phyloP scores from a whole-genome alignment of 2,329 filamentous ascomycete genomes.

The Diaporthe sp. region DNA sequence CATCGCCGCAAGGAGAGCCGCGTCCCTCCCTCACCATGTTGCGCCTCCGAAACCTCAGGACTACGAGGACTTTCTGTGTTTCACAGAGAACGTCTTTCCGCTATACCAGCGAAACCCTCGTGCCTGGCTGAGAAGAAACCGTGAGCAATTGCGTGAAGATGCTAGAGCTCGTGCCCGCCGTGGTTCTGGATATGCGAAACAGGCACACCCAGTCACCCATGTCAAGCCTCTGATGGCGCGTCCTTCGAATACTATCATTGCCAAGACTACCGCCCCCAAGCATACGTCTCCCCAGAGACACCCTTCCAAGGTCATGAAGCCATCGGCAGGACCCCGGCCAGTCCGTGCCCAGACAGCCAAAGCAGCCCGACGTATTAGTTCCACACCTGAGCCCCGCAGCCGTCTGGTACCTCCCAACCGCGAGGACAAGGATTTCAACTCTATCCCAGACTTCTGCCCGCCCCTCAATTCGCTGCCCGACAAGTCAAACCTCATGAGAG shows the following conservation, averaged over 20 bases:
- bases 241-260: slow-evolving; percentile 31
- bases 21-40: slow-evolving; percentile 45
- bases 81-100: slow-evolving; percentile 67
- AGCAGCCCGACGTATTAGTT: slow-evolving; percentile 55
- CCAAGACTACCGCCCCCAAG: slow-evolving; percentile 43
- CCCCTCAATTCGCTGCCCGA: slow-evolving; percentile 74
- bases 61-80: slow-evolving; percentile 67
- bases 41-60: slow-evolving; percentile 66
- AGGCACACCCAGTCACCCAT: slow-evolving; percentile 55
- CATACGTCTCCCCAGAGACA: slow-evolving; percentile 14
- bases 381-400: slow-evolving; percentile 65
- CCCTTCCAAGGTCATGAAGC: slow-evolving; percentile 52
- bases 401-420: slow-evolving; percentile 74
- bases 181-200: slow-evolving; percentile 47
- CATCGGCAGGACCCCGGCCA: slow-evolving; percentile 52
- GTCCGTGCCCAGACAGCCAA: slow-evolving; percentile 51
- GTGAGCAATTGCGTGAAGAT: slow-evolving; percentile 63
- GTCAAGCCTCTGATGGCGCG: slow-evolving; percentile 52
- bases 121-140: slow-evolving; percentile 66
- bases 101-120: slow-evolving; percentile 59
- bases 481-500: slow-evolving; percentile 80
- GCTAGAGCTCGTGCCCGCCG: slow-evolving; percentile 58
- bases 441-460: slow-evolving; percentile 81
- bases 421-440: slow-evolving; percentile 85
- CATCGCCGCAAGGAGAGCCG: slow-evolving; percentile 62